phyloP scores from a whole-genome alignment of 1,284 basidiomycete species.

The Fomitiporia mediterranea region DNA sequence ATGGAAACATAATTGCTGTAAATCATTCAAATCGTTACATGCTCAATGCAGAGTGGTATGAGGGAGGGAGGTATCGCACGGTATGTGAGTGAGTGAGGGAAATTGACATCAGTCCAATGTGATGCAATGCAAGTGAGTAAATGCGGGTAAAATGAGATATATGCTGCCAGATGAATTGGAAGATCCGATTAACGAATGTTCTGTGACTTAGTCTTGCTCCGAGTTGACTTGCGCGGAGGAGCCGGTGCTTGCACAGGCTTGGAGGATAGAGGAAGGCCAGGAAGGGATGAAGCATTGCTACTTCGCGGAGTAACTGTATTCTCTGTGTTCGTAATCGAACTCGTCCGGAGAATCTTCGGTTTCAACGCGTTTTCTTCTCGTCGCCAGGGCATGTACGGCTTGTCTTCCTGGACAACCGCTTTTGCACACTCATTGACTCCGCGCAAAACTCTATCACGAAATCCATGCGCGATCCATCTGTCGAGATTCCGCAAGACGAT shows the following conservation, averaged over 20 bases:
- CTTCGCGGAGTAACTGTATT: constrained; percentile 17
- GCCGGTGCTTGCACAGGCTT: background rate
- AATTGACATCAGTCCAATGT: background rate
- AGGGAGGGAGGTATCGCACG: background rate
- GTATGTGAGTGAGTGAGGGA: background rate
- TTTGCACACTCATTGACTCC: constrained; percentile 38
- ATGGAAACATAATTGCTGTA: constrained; percentile 3
- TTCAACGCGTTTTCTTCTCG: constrained; percentile 32
- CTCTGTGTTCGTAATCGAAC: constrained; percentile 29
- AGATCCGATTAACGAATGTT: background rate
- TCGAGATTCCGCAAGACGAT: constrained; percentile 54
- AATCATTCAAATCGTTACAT: constrained; percentile 6
- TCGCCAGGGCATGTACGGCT: constrained; percentile 44
- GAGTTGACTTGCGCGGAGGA: background rate
- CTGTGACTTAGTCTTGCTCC: background rate
- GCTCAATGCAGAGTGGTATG: background rate
- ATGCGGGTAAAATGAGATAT: background rate
- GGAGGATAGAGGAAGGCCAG: background rate
- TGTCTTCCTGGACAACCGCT: constrained; percentile 30
- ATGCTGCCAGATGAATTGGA: background rate
- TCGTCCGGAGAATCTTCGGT: constrained; percentile 31
- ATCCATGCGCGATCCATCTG: constrained; percentile 41
- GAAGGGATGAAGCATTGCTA: background rate
- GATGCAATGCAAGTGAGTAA: background rate
- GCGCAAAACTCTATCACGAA: constrained; percentile 35